Conservation (phyloP, 2,329 filamentous ascomycete genomes). For the Kalmusia sp. region DNA sequence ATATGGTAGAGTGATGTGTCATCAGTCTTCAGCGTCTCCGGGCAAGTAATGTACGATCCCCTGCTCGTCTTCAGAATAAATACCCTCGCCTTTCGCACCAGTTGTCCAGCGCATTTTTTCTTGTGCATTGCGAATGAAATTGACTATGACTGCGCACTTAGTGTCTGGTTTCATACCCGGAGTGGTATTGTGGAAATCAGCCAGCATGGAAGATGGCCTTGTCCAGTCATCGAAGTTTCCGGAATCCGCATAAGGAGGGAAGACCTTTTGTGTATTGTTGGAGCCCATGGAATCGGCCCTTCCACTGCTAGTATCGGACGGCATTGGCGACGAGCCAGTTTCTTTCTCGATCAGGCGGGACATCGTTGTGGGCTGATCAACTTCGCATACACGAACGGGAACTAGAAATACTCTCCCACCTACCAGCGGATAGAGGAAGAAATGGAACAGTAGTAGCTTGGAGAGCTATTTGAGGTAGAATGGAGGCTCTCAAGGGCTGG, state of each 20-base stretch:
- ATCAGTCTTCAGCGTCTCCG: conserved; percentile 54
- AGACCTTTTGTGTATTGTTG: too few relatives aligned
- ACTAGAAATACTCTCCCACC: background rate
- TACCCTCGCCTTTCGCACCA: conserved; percentile 59
- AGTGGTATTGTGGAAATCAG: conserved; percentile 3
- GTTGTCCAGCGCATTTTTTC: conserved; percentile 62
- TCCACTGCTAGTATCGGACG: too few relatives aligned
- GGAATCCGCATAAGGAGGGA: too few relatives aligned
- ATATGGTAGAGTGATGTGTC: conserved; percentile 59
- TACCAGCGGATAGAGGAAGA: background rate
- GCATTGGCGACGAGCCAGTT: too few relatives aligned
- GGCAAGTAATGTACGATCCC: conserved; percentile 60
- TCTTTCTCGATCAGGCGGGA: background rate
- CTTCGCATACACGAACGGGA: background rate
- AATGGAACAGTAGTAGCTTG: background rate
- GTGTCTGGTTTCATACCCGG: background rate
- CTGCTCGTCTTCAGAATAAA: conserved; percentile 61
- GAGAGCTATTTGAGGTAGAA: too few relatives aligned
- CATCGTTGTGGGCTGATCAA: background rate
- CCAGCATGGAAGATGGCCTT: background rate
- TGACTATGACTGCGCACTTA: conserved; percentile 59
- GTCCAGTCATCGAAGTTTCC: too few relatives aligned
- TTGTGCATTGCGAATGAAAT: conserved; percentile 68
- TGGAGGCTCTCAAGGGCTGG: too few relatives aligned
- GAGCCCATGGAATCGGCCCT: too few relatives aligned